Percentiles rank a stretch among this genome's conserved stretches.
Conservation (phyloP, 805 yeast species). For the Debaryomyces hansenii region DNA sequence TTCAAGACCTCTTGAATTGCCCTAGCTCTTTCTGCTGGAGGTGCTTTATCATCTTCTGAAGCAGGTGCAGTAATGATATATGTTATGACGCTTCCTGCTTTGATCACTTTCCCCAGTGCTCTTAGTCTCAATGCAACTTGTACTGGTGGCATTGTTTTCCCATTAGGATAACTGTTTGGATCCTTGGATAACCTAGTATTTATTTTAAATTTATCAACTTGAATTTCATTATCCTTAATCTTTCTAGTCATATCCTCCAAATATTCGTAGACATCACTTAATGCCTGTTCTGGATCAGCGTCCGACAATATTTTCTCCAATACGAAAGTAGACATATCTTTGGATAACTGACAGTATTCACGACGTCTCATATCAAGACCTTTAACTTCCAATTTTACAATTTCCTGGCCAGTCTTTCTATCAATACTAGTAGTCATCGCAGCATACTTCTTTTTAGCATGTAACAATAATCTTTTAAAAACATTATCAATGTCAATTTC, state of each 20-base stretch:
- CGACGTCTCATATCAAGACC: conserved; percentile 97
- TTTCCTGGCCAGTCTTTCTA: conserved; percentile 52
- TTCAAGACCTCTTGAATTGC: conserved; percentile 71
- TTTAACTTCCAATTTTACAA: conserved; percentile 74
- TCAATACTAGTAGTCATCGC: conserved; percentile 68
- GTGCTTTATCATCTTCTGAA: conserved; percentile 33
- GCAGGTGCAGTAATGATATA: conserved; percentile 63
- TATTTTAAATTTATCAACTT: conserved; percentile 71
- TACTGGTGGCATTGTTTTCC: conserved; percentile 82
- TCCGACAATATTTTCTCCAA: conserved; percentile 71
- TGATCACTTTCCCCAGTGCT: conserved; percentile 80
- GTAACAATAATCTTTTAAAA: conserved; percentile 77
- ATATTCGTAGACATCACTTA: conserved; percentile 69
- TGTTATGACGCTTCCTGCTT: conserved; percentile 88
- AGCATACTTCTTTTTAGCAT: conserved; percentile 97
- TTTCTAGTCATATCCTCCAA: conserved; percentile 59
- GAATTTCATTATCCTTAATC: conserved; percentile 59
- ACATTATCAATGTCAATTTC: conserved; percentile 96
- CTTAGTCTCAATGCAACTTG: conserved; percentile 84
- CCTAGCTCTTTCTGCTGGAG: conserved; percentile 80
- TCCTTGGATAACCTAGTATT: conserved; percentile 89
- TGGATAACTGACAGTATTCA: conserved; percentile 91
- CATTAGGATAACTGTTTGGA: conserved; percentile 79
- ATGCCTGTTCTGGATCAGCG: conserved; percentile 72
- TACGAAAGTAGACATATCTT: conserved; percentile 78